phyloP scores from a whole-genome alignment of 805 yeast species.

The Suhomyces sp. region DNA sequence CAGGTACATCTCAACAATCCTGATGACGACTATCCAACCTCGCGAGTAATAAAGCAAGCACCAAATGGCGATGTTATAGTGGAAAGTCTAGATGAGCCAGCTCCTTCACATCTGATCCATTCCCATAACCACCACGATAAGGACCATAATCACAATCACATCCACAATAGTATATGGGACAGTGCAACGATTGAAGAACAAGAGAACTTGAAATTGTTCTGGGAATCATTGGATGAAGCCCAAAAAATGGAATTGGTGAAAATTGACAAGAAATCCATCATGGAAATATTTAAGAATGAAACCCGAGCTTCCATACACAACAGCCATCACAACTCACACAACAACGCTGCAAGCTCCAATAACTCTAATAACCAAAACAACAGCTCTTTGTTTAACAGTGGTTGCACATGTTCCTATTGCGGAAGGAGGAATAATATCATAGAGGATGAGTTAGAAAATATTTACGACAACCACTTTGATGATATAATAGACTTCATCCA shows the following conservation, averaged over 20 bases:
- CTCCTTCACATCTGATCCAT: slow-evolving; percentile 4
- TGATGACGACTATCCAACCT: slow-evolving; percentile 65
- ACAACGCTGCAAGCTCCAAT: slow-evolving; percentile 8
- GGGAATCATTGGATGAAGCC: slow-evolving; percentile 64
- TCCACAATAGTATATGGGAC: slow-evolving; percentile 43
- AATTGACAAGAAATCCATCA: slow-evolving; percentile 67
- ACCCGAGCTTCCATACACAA: slow-evolving; percentile 14
- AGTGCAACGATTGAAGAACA: slow-evolving; percentile 50
- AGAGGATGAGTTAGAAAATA: slow-evolving; percentile 72
- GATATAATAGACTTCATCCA: slow-evolving; percentile 40
- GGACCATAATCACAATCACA: slow-evolving; percentile 7
- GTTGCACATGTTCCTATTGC: slow-evolving; percentile 75
- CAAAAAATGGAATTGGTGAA: slow-evolving; percentile 61
- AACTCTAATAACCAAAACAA: slow-evolving; percentile 8
- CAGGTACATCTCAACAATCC: slow-evolving; percentile 55
- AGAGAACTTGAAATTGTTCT: slow-evolving; percentile 51
- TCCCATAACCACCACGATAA: slow-evolving; percentile 7
- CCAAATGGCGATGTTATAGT: slow-evolving; percentile 78
- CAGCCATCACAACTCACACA: slow-evolving; percentile 8
- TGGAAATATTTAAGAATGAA: slow-evolving; percentile 57
- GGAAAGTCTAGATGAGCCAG: slow-evolving; percentile 44
- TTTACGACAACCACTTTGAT: slow-evolving; percentile 68
- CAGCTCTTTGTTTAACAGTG: slow-evolving; percentile 9
- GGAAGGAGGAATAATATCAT: slow-evolving; percentile 70
- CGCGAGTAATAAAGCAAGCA: slow-evolving; percentile 67